These are phyloP conservation scores for Triticum dicoccoides DNA, from an alignment of 176 grass and related monocot genomes.

Conservation along the genomic window DNA sequence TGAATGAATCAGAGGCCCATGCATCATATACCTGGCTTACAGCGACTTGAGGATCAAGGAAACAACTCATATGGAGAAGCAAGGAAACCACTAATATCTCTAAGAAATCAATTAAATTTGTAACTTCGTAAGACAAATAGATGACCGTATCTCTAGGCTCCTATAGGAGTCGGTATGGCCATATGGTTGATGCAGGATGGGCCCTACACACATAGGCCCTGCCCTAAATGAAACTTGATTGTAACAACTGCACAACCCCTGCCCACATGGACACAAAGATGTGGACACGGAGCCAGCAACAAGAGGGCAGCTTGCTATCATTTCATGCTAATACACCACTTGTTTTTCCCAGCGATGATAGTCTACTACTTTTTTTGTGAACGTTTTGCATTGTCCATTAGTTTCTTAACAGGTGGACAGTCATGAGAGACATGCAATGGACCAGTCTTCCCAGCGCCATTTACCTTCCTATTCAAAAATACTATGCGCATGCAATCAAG, in stretches of 20 bases:
- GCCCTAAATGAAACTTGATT: too few relatives aligned
- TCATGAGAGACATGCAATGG: background rate
- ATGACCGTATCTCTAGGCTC: too few relatives aligned
- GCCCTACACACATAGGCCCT: too few relatives aligned
- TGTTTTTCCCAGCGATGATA: background rate
- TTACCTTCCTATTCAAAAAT: background rate
- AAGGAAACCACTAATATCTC: too few relatives aligned
- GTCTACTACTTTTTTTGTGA: background rate
- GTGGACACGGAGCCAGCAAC: background rate
- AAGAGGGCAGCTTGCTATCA: background rate
- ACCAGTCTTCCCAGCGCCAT: background rate
- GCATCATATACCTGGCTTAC: too few relatives aligned
- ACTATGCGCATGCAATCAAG: background rate
- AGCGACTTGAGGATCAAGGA: too few relatives aligned
- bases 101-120: too few relatives aligned
- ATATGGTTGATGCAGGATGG: too few relatives aligned
- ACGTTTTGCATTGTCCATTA: background rate
- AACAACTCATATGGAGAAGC: too few relatives aligned
- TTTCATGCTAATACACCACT: background rate
- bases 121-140: too few relatives aligned
- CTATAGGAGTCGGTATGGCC: too few relatives aligned
- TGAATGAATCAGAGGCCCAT: too few relatives aligned
- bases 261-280: background rate
- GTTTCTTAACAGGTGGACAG: background rate
- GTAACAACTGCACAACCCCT: background rate